These are phyloP conservation scores for Cadophora sp. DNA, from an alignment of 2,329 filamentous ascomycete species.

Conservation along the genomic window DNA sequence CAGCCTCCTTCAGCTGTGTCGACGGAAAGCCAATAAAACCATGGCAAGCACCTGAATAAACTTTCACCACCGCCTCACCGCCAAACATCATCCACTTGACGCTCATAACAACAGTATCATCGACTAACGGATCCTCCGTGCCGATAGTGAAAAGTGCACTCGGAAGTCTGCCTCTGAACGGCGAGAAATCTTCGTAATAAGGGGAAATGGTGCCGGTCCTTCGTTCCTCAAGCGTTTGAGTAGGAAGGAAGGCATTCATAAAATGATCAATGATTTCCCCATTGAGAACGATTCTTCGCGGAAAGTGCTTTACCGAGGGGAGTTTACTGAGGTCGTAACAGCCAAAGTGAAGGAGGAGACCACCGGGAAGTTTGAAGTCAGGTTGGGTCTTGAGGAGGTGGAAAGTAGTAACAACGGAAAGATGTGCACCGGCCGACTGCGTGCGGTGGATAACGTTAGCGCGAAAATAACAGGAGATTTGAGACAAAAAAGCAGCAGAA, in stretches of 20 bases:
- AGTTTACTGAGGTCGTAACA: conserved; percentile 55
- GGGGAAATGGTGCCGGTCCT: conserved; percentile 55
- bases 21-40: conserved; percentile 49
- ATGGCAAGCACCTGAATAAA: conserved; percentile 61
- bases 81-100: conserved; percentile 60
- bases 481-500: background rate
- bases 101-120: conserved; percentile 60
- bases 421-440: conserved; percentile 59
- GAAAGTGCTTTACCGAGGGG: conserved; percentile 46
- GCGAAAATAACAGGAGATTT: background rate
- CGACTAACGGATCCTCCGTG: conserved; percentile 59
- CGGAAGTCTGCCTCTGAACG: conserved; percentile 49
- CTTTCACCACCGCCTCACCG: conserved; percentile 56
- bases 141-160: conserved; percentile 61
- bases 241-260: conserved; percentile 52
- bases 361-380: conserved; percentile 53
- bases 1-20: conserved; percentile 30
- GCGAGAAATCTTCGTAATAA: conserved; percentile 54
- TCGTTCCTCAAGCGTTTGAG: conserved; percentile 48
- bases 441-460: conserved; percentile 1
- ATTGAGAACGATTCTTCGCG: conserved; percentile 49
- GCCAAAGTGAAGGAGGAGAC: conserved; percentile 60
- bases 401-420: conserved; percentile 54
- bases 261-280: conserved; percentile 53
- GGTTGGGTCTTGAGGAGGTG: conserved; percentile 51